A percentile compares a stretch with the other conserved stretches of the same genome.
Evolutionary conservation across 169 alveolate genomes (phyloP).

Genomic region (Plasmodium gaboni): DNA sequence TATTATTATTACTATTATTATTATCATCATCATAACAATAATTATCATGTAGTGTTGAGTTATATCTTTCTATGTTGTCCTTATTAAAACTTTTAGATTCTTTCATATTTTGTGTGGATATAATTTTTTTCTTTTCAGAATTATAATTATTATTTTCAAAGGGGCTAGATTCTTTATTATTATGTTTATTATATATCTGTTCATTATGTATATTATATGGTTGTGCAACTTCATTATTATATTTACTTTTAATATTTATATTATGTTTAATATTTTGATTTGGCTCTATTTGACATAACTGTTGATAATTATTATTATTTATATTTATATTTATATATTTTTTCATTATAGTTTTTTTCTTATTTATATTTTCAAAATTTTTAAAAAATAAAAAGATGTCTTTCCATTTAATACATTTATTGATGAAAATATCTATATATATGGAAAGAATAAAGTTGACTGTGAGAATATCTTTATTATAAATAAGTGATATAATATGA

Average conservation of each 20-base stretch:
- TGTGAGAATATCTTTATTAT: conserved; percentile 12
- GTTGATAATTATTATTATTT: neutral
- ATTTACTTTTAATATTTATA: neutral
- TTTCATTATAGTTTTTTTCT: conserved; percentile 1
- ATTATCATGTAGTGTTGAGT: neutral
- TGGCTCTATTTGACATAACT: neutral
- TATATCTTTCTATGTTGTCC: neutral
- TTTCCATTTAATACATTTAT: conserved; percentile 17
- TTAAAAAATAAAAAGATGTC: conserved; percentile 58
- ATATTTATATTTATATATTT: neutral
- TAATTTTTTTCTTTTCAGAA: neutral
- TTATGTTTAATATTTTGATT: too few species aligned
- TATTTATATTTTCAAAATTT: conserved; percentile 1
- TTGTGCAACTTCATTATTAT: neutral
- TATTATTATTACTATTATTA: neutral
- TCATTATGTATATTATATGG: neutral
- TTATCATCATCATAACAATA: neutral
- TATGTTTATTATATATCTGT: neutral
- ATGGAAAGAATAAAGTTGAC: conserved; percentile 24
- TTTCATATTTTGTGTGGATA: neutral
- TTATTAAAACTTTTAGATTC: neutral
- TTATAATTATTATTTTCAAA: neutral
- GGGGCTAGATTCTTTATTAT: neutral
- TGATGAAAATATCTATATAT: conserved; percentile 20
- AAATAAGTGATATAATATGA: conserved; percentile 11